phyloP scores from a whole-genome alignment of 768 basidiomycete species.

The Russula ochroleuca region DNA sequence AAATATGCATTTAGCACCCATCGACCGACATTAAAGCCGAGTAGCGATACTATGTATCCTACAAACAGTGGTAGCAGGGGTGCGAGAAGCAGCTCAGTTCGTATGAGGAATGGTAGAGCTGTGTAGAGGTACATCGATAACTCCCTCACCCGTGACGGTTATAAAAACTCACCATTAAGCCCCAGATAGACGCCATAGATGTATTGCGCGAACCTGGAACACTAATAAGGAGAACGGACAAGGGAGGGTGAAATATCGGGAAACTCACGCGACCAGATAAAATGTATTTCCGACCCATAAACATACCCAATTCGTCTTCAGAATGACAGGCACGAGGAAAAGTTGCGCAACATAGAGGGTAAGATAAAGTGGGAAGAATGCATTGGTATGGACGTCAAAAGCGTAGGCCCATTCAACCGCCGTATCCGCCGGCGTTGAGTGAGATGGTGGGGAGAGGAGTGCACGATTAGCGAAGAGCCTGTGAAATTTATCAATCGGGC shows the following conservation, averaged over 20 bases:
- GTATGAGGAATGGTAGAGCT: slow-evolving; percentile 93
- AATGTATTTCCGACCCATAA: slow-evolving; percentile 89
- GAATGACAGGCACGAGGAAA: slow-evolving; percentile 76
- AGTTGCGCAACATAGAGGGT: slow-evolving; percentile 87
- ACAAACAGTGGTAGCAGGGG: slow-evolving; percentile 84
- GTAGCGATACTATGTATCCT: slow-evolving; percentile 77
- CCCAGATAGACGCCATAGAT: slow-evolving; percentile 89
- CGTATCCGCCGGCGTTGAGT: slow-evolving; percentile 64
- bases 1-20: slow-evolving; percentile 81
- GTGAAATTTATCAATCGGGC: slow-evolving; percentile 24
- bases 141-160: slow-evolving; percentile 1
- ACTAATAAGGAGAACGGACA: background rate
- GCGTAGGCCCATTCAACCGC: slow-evolving; percentile 90
- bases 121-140: slow-evolving; percentile 23
- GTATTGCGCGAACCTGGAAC: slow-evolving; percentile 77
- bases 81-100: slow-evolving; percentile 84
- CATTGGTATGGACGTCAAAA: slow-evolving; percentile 95
- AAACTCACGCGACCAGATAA: slow-evolving; percentile 75
- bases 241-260: background rate
- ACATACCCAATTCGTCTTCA: slow-evolving; percentile 89
- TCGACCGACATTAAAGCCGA: slow-evolving; percentile 89
- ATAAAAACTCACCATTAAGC: slow-evolving; percentile 56
- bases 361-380: slow-evolving; percentile 92
- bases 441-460: slow-evolving; percentile 66
- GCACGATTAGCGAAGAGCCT: slow-evolving; percentile 72